Evolutionary conservation across 768 basidiomycete genomes (phyloP).

Genomic region (Psilocybe azurescens): DNA sequence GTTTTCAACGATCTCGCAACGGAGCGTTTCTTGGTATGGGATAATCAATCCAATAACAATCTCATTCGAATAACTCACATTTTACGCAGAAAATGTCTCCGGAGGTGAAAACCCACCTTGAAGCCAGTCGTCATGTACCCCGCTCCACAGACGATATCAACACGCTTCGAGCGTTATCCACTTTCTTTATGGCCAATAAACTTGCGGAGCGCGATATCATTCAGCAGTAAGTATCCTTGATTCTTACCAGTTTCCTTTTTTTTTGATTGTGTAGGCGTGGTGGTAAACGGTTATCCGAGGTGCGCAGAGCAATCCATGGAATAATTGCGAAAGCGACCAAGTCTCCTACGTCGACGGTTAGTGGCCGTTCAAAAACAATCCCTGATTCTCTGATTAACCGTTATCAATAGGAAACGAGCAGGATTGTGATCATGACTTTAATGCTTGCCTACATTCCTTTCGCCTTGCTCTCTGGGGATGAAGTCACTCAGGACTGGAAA

Average conservation of each 20-base stretch:
- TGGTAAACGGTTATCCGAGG: neutral
- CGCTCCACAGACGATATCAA: conserved; percentile 6
- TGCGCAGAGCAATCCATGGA: neutral
- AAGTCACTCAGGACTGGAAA: conserved; percentile 2
- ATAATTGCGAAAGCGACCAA: neutral
- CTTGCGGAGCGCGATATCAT: conserved; percentile 11
- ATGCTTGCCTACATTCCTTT: conserved; percentile 24
- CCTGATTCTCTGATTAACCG: too few relatives aligned
- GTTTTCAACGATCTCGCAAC: conserved; percentile 8
- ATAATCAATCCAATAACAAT: neutral
- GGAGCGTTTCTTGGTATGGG: conserved; percentile 14
- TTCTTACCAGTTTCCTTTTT: neutral
- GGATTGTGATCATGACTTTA: conserved; percentile 11
- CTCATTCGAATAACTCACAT: neutral
- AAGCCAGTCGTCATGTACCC: neutral
- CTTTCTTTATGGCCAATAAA: neutral
- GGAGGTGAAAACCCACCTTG: neutral
- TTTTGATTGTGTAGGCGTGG: neutral
- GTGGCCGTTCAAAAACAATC: neutral
- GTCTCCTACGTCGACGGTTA: conserved; percentile 1
- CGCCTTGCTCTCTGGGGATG: conserved; percentile 11
- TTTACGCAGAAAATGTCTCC: conserved; percentile 3
- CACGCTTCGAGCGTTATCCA: conserved; percentile 1
- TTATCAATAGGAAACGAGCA: conserved; percentile 1
- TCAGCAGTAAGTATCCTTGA: neutral